These are phyloP conservation scores for Scedosporium apiospermum DNA, from an alignment of 2,329 filamentous ascomycete species.

Conservation along the genomic window DNA sequence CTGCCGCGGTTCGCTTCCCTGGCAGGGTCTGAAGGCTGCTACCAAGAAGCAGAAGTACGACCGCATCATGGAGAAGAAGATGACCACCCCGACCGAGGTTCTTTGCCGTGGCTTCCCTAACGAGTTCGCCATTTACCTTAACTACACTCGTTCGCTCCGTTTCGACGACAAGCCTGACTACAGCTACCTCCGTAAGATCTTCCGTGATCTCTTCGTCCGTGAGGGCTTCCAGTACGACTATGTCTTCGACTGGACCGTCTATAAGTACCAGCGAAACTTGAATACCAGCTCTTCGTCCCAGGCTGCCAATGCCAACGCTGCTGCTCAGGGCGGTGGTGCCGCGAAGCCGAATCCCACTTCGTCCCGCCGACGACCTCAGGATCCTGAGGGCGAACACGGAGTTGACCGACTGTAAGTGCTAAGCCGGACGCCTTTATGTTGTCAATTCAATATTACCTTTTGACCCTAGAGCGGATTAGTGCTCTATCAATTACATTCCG, in stretches of 20 bases:
- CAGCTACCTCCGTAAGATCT: slow-evolving; percentile 99
- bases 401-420: slow-evolving; percentile 5
- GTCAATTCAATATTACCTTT: not conserved
- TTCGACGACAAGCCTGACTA: slow-evolving; percentile 99
- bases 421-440: not conserved
- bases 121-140: slow-evolving; percentile 98
- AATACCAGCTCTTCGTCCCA: slow-evolving; percentile 3
- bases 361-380: slow-evolving; percentile 4
- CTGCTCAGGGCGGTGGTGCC: not conserved
- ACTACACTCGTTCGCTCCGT: slow-evolving; percentile 96
- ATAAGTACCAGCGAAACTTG: slow-evolving; percentile 97
- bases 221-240: slow-evolving; percentile 99
- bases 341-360: slow-evolving; percentile 1
- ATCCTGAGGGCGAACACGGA: not conserved
- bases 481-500: not conserved
- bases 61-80: slow-evolving; percentile 99
- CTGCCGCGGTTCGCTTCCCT: slow-evolving; percentile 95
- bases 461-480: not conserved
- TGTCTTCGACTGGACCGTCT: slow-evolving; percentile 99
- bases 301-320: slow-evolving; percentile 3
- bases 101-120: slow-evolving; percentile 98
- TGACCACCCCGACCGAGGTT: slow-evolving; percentile 97
- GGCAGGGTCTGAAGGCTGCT: slow-evolving; percentile 97
- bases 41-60: slow-evolving; percentile 99
- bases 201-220: slow-evolving; percentile 97